Evolutionary conservation across 2,329 filamentous ascomycete genomes (phyloP).

Genomic region (Cercospora nicotianae): DNA sequence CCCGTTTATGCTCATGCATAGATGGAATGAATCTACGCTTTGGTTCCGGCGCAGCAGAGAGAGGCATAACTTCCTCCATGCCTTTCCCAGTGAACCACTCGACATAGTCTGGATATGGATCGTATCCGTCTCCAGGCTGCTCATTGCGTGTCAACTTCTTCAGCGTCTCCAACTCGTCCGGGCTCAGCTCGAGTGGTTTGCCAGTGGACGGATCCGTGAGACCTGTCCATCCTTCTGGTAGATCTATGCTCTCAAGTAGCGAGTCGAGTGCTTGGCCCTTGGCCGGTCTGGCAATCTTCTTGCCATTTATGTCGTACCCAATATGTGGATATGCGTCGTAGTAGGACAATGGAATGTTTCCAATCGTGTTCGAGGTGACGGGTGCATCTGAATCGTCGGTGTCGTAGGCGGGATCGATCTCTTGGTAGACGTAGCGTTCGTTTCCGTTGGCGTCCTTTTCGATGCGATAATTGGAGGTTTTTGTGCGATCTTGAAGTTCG

Average conservation of each 20-base stretch:
- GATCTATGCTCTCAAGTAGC: constrained; percentile 90
- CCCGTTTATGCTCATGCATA: constrained; percentile 91
- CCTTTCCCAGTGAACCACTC: constrained; percentile 91
- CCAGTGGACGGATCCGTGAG: constrained; percentile 92
- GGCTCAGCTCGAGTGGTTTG: constrained; percentile 82
- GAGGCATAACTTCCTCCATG: constrained; percentile 82
- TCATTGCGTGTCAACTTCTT: constrained; percentile 88
- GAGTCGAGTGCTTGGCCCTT: constrained; percentile 92
- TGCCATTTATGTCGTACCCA: constrained; percentile 98
- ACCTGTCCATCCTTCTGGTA: constrained; percentile 96
- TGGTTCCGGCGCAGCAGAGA: constrained; percentile 91
- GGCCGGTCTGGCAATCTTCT: constrained; percentile 94
- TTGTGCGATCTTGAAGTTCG: constrained; percentile 24
- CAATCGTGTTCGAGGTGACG: constrained; percentile 83
- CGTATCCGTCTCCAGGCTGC: constrained; percentile 80
- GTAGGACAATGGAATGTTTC: constrained; percentile 88
- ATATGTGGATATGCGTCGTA: constrained; percentile 98
- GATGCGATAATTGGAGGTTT: constrained; percentile 57
- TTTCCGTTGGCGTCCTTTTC: constrained; percentile 86
- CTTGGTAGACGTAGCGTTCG: constrained; percentile 85
- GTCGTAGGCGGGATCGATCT: constrained; percentile 92
- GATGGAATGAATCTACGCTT: constrained; percentile 95
- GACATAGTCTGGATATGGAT: constrained; percentile 89
- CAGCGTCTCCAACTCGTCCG: constrained; percentile 85
- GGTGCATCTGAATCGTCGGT: constrained; percentile 89